These are phyloP conservation scores for Debaryomyces udenii DNA, from an alignment of 1,139 yeast genomes.

Conservation along the genomic window DNA sequence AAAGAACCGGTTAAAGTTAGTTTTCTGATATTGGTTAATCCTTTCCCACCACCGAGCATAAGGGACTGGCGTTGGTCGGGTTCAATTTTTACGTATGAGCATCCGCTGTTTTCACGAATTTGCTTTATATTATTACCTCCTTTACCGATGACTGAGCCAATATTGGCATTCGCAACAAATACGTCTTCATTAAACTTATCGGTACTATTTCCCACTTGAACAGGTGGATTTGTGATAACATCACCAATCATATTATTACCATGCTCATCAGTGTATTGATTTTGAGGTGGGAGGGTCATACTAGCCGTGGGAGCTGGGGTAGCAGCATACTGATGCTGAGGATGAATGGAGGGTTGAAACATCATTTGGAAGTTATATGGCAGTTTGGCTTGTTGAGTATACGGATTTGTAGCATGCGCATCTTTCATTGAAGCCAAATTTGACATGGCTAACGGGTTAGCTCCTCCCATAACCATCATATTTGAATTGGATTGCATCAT, in stretches of 20 bases:
- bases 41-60: slow-evolving; percentile 60
- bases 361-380: slow-evolving; percentile 46
- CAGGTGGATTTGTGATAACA: slow-evolving; percentile 45
- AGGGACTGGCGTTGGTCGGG: slow-evolving; percentile 51
- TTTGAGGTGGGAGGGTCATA: slow-evolving; percentile 34
- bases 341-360: slow-evolving; percentile 47
- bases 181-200: slow-evolving; percentile 68
- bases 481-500: slow-evolving; percentile 20
- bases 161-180: slow-evolving; percentile 73
- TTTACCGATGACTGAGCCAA: slow-evolving; percentile 86
- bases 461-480: slow-evolving; percentile 23
- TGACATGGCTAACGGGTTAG: slow-evolving; percentile 22
- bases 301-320: slow-evolving; percentile 19
- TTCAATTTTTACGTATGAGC: slow-evolving; percentile 71
- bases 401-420: slow-evolving; percentile 16
- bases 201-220: slow-evolving; percentile 34
- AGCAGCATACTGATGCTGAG: slow-evolving; percentile 35
- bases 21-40: slow-evolving; percentile 59
- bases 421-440: slow-evolving; percentile 18
- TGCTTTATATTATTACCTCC: slow-evolving; percentile 84
- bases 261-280: slow-evolving; percentile 47
- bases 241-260: slow-evolving; percentile 51
- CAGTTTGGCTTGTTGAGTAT: slow-evolving; percentile 22
- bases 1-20: slow-evolving; percentile 73
- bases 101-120: slow-evolving; percentile 74